Conservation (phyloP, 2,329 filamentous ascomycete genomes). For the Fusarium anthophilum region DNA sequence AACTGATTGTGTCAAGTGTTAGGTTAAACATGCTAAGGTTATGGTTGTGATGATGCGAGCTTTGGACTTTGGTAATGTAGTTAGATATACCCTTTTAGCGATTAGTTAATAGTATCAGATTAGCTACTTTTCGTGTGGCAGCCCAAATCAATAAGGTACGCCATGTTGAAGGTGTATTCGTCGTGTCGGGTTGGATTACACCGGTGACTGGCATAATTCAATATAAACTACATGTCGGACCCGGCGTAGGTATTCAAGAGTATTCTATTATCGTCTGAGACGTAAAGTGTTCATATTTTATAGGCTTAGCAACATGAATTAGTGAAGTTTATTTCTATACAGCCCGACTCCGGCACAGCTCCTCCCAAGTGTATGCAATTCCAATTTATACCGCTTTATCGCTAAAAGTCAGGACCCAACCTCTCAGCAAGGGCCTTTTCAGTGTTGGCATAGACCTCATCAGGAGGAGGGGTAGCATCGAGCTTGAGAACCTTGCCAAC, state of each 20-base stretch:
- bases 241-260: not conserved
- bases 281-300: conserved; percentile 1
- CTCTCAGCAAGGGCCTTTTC: conserved; percentile 59
- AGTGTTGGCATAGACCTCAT: conserved; percentile 67
- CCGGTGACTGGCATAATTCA: not conserved
- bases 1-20: conserved; percentile 32
- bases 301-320: conserved; percentile 19
- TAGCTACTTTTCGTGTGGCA: not conserved
- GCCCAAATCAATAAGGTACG: not conserved
- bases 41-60: not conserved
- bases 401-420: conserved; percentile 53
- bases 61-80: not conserved
- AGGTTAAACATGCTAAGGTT: not conserved
- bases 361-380: conserved; percentile 20
- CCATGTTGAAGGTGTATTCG: not conserved
- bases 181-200: not conserved
- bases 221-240: not conserved
- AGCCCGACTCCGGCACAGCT: conserved; percentile 18
- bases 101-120: not conserved
- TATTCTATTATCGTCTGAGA: conserved; percentile 14
- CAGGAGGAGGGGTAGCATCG: conserved; percentile 73
- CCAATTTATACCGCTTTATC: conserved; percentile 2
- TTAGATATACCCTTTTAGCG: conserved; percentile 30
- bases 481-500: conserved; percentile 84
- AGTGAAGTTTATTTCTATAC: conserved; percentile 20